These are phyloP conservation scores for Tuber aestivum DNA, from an alignment of 495 filamentous ascomycete genomes.

Conservation along the genomic window DNA sequence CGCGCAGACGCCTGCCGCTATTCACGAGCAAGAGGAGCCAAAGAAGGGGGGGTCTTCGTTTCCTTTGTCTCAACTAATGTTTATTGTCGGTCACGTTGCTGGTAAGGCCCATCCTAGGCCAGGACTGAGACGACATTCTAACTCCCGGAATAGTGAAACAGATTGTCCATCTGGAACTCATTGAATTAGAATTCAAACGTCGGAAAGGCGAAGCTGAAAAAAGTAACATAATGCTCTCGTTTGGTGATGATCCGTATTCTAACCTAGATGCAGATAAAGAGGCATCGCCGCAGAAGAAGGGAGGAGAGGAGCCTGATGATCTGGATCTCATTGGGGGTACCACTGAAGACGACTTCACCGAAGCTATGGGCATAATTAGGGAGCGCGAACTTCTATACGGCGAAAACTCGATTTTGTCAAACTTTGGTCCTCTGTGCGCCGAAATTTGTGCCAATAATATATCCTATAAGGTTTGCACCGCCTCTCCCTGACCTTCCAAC, in stretches of 20 bases:
- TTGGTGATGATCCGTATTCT: slow-evolving; percentile 24
- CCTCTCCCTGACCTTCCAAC: neutral
- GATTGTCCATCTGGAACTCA: slow-evolving; percentile 98
- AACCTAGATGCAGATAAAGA: slow-evolving; percentile 51
- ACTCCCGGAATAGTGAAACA: slow-evolving; percentile 60
- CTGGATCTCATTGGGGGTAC: slow-evolving; percentile 95
- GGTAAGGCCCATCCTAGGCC: slow-evolving; percentile 39
- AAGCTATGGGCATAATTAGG: slow-evolving; percentile 89
- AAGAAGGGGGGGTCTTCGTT: slow-evolving; percentile 55
- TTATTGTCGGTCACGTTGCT: slow-evolving; percentile 91
- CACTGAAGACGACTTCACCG: slow-evolving; percentile 96
- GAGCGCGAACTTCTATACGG: slow-evolving; percentile 92
- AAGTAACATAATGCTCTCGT: slow-evolving; percentile 40
- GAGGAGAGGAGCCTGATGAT: slow-evolving; percentile 65
- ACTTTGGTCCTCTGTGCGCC: slow-evolving; percentile 81
- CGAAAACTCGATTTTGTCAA: slow-evolving; percentile 71
- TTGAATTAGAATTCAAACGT: slow-evolving; percentile 94
- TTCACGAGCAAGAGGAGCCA: slow-evolving; percentile 42
- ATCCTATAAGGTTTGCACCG: slow-evolving; percentile 54
- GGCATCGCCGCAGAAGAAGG: slow-evolving; percentile 49
- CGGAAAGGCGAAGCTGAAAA: slow-evolving; percentile 93
- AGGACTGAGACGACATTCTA: neutral
- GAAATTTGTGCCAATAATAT: slow-evolving; percentile 95
- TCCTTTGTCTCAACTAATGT: slow-evolving; percentile 82
- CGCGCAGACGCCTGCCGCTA: slow-evolving; percentile 38